These are phyloP conservation scores for Boletus rubropictus DNA, from an alignment of 768 basidiomycete species.

Conservation along the genomic window DNA sequence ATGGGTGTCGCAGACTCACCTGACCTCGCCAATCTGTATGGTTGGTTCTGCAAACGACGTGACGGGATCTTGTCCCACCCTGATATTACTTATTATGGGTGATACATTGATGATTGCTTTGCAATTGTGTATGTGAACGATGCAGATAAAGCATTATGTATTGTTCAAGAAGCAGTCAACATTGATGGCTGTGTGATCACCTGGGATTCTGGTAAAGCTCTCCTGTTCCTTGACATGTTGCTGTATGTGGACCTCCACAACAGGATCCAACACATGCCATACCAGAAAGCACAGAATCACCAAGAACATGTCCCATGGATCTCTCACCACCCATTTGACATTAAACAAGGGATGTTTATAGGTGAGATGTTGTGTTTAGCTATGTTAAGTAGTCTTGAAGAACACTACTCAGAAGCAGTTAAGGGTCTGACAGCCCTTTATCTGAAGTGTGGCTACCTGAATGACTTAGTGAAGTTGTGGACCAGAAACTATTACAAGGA, in stretches of 20 bases:
- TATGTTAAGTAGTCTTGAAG: neutral
- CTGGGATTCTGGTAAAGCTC: too few relatives aligned
- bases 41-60: neutral
- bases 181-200: conserved; percentile 3
- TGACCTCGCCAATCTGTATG: conserved; percentile 8
- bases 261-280: neutral
- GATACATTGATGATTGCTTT: neutral
- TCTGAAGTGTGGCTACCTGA: too few relatives aligned
- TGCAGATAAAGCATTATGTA: too few relatives aligned
- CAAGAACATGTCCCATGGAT: conserved; percentile 4
- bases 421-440: too few relatives aligned
- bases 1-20: conserved; percentile 7
- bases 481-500: too few relatives aligned
- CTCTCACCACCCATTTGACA: neutral
- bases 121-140: neutral
- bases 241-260: neutral
- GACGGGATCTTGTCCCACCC: too few relatives aligned
- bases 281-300: neutral
- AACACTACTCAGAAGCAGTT: neutral
- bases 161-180: too few relatives aligned
- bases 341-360: conserved; percentile 4
- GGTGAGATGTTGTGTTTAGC: conserved; percentile 1
- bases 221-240: conserved; percentile 8
- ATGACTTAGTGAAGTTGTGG: too few relatives aligned
- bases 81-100: too few relatives aligned